Percentiles rank a stretch among this genome's conserved stretches.
These are phyloP conservation scores for Tuber magnatum DNA, from an alignment of 495 filamentous ascomycete species.

Conservation along the genomic window DNA sequence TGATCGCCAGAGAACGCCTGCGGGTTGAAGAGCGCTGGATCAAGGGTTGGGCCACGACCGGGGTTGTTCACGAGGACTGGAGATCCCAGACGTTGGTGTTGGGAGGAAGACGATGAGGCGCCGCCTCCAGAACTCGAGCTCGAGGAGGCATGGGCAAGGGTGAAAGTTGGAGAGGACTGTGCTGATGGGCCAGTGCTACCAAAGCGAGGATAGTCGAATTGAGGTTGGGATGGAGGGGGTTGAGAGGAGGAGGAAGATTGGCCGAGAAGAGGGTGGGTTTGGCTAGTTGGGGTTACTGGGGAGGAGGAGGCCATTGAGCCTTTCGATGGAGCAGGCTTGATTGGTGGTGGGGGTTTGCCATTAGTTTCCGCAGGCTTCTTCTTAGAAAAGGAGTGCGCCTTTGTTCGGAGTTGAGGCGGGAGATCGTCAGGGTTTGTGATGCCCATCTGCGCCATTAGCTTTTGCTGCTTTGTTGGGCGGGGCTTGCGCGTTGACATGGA, in stretches of 20 bases:
- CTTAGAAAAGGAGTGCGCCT: constrained; percentile 58
- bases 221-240: constrained; percentile 29
- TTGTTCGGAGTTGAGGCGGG: constrained; percentile 68
- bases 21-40: constrained; percentile 38
- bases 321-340: constrained; percentile 37
- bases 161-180: constrained; percentile 36
- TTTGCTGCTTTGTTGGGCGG: constrained; percentile 93
- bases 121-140: constrained; percentile 13
- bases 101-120: neutral
- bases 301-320: constrained; percentile 32
- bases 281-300: constrained; percentile 21
- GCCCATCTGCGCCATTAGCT: constrained; percentile 79
- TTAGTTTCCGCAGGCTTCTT: constrained; percentile 42
- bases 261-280: constrained; percentile 3
- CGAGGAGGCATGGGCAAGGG: constrained; percentile 13
- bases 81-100: constrained; percentile 19
- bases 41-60: constrained; percentile 36
- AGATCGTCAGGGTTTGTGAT: constrained; percentile 83
- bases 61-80: constrained; percentile 36
- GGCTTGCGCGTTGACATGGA: constrained; percentile 96
- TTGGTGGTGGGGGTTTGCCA: constrained; percentile 37
- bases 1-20: neutral
- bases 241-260: constrained; percentile 25
- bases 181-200: constrained; percentile 15
- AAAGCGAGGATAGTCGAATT: constrained; percentile 37